Evolutionary conservation across 257 asterid species (phyloP).

Genomic region (Nicotiana tomentosiformis): DNA sequence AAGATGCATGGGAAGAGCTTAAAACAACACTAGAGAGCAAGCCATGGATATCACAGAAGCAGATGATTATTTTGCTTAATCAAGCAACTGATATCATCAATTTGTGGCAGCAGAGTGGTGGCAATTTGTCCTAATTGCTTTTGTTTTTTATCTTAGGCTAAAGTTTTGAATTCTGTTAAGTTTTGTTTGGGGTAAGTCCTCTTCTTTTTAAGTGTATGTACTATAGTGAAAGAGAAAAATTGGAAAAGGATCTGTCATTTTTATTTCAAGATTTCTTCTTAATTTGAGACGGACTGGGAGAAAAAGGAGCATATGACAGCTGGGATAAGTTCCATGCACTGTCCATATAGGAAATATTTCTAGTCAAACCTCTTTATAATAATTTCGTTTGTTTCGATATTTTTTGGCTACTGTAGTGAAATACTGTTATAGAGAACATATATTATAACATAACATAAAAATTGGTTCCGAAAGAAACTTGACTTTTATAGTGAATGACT

Average conservation of each 20-base stretch:
- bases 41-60: slow-evolving; percentile 50
- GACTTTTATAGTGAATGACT: too few species aligned
- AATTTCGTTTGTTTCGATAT: too few species aligned
- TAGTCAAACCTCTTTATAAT: too few species aligned
- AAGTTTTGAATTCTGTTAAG: background rate
- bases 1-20: slow-evolving; percentile 55
- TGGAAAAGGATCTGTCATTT: background rate
- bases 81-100: slow-evolving; percentile 52
- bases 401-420: too few species aligned
- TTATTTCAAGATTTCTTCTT: background rate
- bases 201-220: background rate
- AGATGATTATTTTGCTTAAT: slow-evolving; percentile 48
- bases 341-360: too few species aligned
- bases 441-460: too few species aligned
- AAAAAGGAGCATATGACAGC: too few species aligned
- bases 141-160: background rate
- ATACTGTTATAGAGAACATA: too few species aligned
- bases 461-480: too few species aligned
- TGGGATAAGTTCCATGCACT: too few species aligned
- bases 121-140: slow-evolving; percentile 24
- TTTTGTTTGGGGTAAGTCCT: background rate
- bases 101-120: slow-evolving; percentile 56
- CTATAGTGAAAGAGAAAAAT: background rate
- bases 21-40: slow-evolving; percentile 37
- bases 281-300: too few species aligned